phyloP scores from a whole-genome alignment of 1,139 yeast species.

The Magnusiomyces tetraspermus region DNA sequence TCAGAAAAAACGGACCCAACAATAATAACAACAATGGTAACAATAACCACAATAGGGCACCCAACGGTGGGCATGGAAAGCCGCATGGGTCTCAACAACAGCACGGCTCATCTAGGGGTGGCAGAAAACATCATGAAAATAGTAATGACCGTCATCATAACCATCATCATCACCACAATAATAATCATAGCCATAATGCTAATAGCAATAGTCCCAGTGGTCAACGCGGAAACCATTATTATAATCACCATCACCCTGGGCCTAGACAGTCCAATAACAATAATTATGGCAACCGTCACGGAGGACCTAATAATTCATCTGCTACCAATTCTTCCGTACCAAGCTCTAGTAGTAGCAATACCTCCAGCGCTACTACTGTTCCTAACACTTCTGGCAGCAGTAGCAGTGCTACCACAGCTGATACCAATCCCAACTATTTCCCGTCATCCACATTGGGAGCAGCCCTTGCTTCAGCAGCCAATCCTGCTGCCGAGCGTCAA shows the following conservation, averaged over 20 bases:
- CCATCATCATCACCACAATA: too few relatives aligned
- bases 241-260: too few relatives aligned
- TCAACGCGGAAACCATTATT: too few relatives aligned
- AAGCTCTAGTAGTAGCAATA: too few relatives aligned
- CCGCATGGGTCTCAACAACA: not conserved
- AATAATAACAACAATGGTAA: not conserved
- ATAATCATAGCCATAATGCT: too few relatives aligned
- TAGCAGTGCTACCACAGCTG: not conserved
- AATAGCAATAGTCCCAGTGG: too few relatives aligned
- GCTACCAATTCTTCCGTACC: too few relatives aligned
- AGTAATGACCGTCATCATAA: not conserved
- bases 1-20: not conserved
- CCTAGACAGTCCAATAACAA: too few relatives aligned
- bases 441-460: not conserved
- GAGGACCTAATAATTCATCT: not conserved
- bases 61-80: not conserved
- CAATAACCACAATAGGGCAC: not conserved
- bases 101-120: not conserved
- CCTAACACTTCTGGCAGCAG: not conserved
- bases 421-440: not conserved
- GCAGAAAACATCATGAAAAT: not conserved
- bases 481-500: constrained; percentile 70
- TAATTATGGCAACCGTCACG: not conserved
- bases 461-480: constrained; percentile 4
- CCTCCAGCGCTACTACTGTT: not conserved